Percentiles rank a stretch among this genome's conserved stretches.
Conservation (phyloP, 2,329 filamentous ascomycete species). For the Neonectria faginata region DNA sequence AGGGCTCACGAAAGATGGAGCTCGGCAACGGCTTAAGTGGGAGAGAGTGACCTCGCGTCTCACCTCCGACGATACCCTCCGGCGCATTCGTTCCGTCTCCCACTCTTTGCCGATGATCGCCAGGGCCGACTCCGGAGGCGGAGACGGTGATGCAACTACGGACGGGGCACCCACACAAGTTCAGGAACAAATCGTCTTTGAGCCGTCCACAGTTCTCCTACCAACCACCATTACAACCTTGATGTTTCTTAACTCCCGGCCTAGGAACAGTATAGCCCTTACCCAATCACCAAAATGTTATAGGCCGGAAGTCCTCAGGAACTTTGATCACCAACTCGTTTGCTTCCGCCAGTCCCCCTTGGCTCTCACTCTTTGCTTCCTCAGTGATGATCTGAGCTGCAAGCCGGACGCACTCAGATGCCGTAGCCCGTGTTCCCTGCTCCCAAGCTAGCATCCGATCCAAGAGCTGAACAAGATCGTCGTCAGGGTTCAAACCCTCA, state of each 20-base stretch:
- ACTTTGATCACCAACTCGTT: constrained; percentile 34
- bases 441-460: constrained; percentile 40
- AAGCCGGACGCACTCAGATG: constrained; percentile 34
- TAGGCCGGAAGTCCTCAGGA: constrained; percentile 42
- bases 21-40: constrained; percentile 4
- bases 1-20: background rate
- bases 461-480: constrained; percentile 42
- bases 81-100: constrained; percentile 18
- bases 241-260: constrained; percentile 1
- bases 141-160: constrained; percentile 13
- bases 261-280: background rate
- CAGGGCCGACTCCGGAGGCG: constrained; percentile 23
- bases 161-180: background rate
- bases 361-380: background rate
- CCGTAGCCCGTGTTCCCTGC: constrained; percentile 32
- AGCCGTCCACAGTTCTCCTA: background rate
- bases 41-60: background rate
- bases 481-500: constrained; percentile 39
- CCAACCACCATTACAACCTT: background rate
- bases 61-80: constrained; percentile 7
- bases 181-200: background rate
- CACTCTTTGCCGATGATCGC: constrained; percentile 23
- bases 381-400: constrained; percentile 25
- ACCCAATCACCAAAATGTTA: constrained; percentile 48
- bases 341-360: background rate